These are phyloP conservation scores for Geoglossum cookeanum DNA, from an alignment of 2,329 filamentous ascomycete species.

Conservation along the genomic window DNA sequence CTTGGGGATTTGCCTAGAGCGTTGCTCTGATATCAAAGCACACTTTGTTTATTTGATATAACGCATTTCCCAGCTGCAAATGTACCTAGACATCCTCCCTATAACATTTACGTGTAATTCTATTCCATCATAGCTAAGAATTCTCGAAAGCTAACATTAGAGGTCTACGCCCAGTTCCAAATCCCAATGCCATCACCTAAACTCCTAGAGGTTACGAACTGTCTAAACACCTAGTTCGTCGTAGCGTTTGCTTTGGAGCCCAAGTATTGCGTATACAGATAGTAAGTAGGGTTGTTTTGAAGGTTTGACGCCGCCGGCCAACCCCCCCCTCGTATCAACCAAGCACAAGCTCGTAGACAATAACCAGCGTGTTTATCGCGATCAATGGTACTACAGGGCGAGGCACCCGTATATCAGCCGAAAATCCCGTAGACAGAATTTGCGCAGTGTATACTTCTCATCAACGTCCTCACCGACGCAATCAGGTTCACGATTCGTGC, in stretches of 20 bases:
- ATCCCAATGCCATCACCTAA: background rate
- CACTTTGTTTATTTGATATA: background rate
- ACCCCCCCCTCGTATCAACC: constrained; percentile 31
- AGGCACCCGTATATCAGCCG: background rate
- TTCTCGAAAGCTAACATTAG: background rate
- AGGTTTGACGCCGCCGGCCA: background rate
- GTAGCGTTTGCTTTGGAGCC: background rate
- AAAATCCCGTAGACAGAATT: background rate
- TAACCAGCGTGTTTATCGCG: constrained; percentile 63
- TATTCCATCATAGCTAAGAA: background rate
- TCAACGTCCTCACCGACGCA: constrained; percentile 72
- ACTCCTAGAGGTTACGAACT: background rate
- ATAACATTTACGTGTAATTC: background rate
- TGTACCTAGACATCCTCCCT: background rate
- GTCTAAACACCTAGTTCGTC: background rate
- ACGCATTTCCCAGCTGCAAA: background rate
- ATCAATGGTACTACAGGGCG: constrained; percentile 62
- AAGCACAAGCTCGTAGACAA: constrained; percentile 61
- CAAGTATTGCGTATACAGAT: background rate
- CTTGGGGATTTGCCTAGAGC: background rate
- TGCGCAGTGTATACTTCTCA: constrained; percentile 49
- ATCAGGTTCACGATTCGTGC: constrained; percentile 79
- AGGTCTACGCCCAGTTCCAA: background rate
- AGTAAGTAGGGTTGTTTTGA: background rate
- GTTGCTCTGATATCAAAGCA: background rate